Conservation (phyloP, 306 rosid species). For the Lagenaria siceraria region DNA sequence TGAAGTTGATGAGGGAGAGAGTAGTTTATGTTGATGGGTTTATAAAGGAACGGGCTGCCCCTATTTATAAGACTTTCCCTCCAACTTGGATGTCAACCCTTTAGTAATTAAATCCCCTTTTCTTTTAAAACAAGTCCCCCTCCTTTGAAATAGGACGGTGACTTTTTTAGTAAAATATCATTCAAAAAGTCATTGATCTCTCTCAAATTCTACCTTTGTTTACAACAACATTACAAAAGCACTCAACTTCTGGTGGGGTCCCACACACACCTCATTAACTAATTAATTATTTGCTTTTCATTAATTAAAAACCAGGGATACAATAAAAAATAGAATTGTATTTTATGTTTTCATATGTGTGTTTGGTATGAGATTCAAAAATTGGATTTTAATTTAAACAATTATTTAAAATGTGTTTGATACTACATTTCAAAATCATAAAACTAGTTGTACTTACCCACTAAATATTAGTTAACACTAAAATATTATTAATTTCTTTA, state of each 20-base stretch:
- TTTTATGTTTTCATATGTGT: too few species aligned
- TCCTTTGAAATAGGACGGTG: constrained; percentile 37
- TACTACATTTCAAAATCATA: too few species aligned
- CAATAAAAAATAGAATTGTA: too few species aligned
- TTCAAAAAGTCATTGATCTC: not conserved
- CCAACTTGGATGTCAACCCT: constrained; percentile 37
- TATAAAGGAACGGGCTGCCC: not conserved
- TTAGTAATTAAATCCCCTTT: constrained; percentile 1
- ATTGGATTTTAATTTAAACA: too few species aligned
- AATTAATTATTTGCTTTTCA: not conserved
- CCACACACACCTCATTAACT: not conserved
- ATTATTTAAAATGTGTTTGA: too few species aligned
- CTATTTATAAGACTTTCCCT: constrained; percentile 64
- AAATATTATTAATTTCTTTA: too few species aligned
- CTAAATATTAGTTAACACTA: too few species aligned
- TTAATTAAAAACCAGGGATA: too few species aligned
- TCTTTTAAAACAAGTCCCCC: not conserved
- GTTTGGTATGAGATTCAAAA: too few species aligned
- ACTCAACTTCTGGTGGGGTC: not conserved
- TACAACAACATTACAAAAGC: not conserved
- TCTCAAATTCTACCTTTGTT: constrained; percentile 13
- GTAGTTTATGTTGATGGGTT: not conserved
- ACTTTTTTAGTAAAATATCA: constrained; percentile 15
- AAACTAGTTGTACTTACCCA: too few species aligned
- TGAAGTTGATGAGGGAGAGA: not conserved